phyloP scores from a whole-genome alignment of 352 stramenopile genomes.

The Phytophthora pinifolia region DNA sequence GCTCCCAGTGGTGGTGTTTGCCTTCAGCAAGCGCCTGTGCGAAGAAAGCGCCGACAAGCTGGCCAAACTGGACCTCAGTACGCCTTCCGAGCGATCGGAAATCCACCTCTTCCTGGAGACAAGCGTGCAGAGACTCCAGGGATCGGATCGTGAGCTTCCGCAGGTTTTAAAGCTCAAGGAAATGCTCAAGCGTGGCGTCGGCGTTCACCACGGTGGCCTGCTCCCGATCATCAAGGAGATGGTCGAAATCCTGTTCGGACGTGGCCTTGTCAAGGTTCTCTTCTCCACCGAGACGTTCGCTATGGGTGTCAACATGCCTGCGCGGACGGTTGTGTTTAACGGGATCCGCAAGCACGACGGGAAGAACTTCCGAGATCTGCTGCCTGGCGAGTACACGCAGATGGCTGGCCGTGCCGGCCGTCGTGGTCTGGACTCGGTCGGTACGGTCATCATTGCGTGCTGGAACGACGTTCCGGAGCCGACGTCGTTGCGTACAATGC shows the following conservation, averaged over 20 bases:
- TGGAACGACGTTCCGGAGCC: constrained; percentile 98
- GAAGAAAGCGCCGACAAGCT: constrained; percentile 81
- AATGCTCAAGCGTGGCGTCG: constrained; percentile 95
- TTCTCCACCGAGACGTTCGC: constrained; percentile 99
- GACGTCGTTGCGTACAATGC: constrained; percentile 92
- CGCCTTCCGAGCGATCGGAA: constrained; percentile 72
- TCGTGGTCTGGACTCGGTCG: constrained; percentile 96
- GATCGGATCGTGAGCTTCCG: constrained; percentile 97
- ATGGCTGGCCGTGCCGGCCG: constrained; percentile 98
- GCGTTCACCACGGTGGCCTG: constrained; percentile 96
- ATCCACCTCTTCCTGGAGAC: constrained; percentile 83
- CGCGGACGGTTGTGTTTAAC: constrained; percentile 97
- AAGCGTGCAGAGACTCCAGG: constrained; percentile 77
- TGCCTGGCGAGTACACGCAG: constrained; percentile 92
- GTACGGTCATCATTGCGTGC: constrained; percentile 97
- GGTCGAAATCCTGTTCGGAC: constrained; percentile 99
- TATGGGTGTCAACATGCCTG: constrained; percentile 99
- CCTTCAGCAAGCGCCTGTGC: constrained; percentile 86
- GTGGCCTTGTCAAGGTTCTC: constrained; percentile 96
- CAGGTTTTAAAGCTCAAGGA: constrained; percentile 98
- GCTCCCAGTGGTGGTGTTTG: constrained; percentile 95
- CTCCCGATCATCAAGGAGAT: constrained; percentile 99
- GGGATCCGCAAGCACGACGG: constrained; percentile 98
- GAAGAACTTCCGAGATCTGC: constrained; percentile 88
- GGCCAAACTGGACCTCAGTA: constrained; percentile 72